Base-by-base conservation (phyloP, 148 eudicot genomes). In the Chenopodium suecicum region DNA sequence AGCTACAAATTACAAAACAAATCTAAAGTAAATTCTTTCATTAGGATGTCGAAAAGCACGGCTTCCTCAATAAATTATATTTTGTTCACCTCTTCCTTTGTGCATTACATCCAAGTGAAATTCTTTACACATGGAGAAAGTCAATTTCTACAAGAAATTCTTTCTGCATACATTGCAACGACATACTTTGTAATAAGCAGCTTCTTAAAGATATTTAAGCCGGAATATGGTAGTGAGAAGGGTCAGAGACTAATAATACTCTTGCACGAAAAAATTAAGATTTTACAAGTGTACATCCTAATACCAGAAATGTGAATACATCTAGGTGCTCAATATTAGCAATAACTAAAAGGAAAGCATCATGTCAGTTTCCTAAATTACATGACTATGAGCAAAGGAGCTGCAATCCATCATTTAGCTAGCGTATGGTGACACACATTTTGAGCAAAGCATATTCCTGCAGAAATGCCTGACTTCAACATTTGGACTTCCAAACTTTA, bases 221-320 rank as follows among this genome's bases (percentile, higher is more conserved):
- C 32, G 4, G 7, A 20, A 20, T 62, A 62, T 62, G 10, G n/a
- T 62, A 9, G 9, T 62, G 23, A 62, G 25, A 22, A 20, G 65
- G 65, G 9, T 14, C 5, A 20, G 23, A n/a, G 65, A 62, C 22
- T 62, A 22, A 62, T 62, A 22, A 62, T 22, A 62, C 10, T 22
- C 1, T 22, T 20, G 23, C n/a, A 62, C 19, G 27, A 62, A 22
- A 22, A 62, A 62, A 4, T 1, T 20, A 62, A 4, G 7, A 22
- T 4, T 62, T 19, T 7, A 56, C 17, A 4, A 56, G 14, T 12
- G 20, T 66, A 66, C 37, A 27, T 66, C 37, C 76, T n/a, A 13
- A 41, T 25, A 72, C 25, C 44, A 71, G 44, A 60, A 41, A 62
- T 73, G 82, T 8, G 46, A 80, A 63, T 7, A 73, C 62, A 62